Evolutionary conservation across 2,329 filamentous ascomycete genomes (phyloP).

Genomic region (Gnomoniopsis smithogilvyi): DNA sequence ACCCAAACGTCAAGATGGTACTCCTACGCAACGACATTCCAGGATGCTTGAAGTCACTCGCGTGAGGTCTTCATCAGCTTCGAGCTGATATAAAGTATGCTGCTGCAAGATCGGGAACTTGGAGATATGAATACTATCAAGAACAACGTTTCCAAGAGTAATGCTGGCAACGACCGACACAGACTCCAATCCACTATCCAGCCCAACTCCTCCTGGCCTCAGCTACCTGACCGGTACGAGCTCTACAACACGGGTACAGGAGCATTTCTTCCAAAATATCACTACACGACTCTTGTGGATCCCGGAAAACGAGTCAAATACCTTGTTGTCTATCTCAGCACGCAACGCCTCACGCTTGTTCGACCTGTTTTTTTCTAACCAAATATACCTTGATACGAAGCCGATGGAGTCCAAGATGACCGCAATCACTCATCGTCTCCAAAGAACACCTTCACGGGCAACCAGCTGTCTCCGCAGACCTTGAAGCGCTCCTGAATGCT

Average conservation of each 20-base stretch:
- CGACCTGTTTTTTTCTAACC: background rate
- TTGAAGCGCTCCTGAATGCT: constrained; percentile 75
- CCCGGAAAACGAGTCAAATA: background rate
- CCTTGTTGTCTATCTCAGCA: background rate
- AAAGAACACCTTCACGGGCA: constrained; percentile 78
- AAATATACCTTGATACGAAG: background rate
- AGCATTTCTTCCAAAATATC: background rate
- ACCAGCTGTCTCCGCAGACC: constrained; percentile 72
- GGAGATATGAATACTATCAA: too few relatives aligned
- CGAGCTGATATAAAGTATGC: constrained; percentile 27
- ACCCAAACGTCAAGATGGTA: background rate
- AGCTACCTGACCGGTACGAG: too few relatives aligned
- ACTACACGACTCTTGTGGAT: background rate
- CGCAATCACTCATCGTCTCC: constrained; percentile 68
- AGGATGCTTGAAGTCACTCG: background rate
- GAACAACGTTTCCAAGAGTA: too few relatives aligned
- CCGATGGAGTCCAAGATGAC: background rate
- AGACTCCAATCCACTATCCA: too few relatives aligned
- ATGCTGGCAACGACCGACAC: too few relatives aligned
- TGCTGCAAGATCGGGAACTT: too few relatives aligned
- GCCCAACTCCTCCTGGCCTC: too few relatives aligned
- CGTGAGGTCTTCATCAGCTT: constrained; percentile 23
- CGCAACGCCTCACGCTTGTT: background rate
- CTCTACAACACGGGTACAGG: too few relatives aligned
- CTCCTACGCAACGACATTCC: too few relatives aligned